These are phyloP conservation scores for Poa annua DNA, from an alignment of 176 grass and related monocot species.

Conservation along the genomic window DNA sequence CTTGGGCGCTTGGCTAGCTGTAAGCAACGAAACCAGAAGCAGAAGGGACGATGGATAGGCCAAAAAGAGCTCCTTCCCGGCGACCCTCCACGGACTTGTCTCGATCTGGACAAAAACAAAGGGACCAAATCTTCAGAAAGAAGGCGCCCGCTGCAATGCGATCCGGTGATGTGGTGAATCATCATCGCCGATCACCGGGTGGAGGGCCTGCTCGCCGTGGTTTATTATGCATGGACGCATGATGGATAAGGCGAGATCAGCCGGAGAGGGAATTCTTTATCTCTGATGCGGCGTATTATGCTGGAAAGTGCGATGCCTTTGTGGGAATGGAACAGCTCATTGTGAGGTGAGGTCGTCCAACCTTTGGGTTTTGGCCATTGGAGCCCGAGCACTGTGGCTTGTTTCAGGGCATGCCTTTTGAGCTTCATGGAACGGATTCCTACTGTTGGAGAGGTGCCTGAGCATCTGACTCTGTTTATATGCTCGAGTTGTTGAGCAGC, in stretches of 20 bases:
- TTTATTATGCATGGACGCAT: background rate
- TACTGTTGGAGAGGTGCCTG: background rate
- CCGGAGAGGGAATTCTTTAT: background rate
- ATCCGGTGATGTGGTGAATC: constrained; percentile 3
- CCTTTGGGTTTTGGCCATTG: background rate
- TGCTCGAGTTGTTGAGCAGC: constrained; percentile 23
- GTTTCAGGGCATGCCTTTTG: background rate
- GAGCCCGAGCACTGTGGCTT: constrained; percentile 10
- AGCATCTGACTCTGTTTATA: background rate
- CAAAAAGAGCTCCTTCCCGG: constrained; percentile 34
- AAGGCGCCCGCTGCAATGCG: background rate
- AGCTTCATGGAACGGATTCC: background rate
- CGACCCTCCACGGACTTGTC: constrained; percentile 15
- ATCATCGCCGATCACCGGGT: background rate
- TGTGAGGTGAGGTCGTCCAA: constrained; percentile 2
- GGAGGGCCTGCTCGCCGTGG: constrained; percentile 31
- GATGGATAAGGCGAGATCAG: background rate
- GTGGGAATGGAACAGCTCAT: constrained; percentile 2
- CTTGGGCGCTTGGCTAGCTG: background rate
- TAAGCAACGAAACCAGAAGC: background rate
- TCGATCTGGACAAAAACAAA: constrained; percentile 4
- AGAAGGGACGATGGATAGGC: background rate
- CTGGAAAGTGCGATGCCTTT: constrained; percentile 37
- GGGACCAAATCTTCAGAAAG: constrained; percentile 35
- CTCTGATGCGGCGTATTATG: background rate